Evolutionary conservation across 108 stramenopile species (phyloP), one percentile per base, ranked within the genome.

Genomic region (Aurantiochytrium sp.): DNA sequence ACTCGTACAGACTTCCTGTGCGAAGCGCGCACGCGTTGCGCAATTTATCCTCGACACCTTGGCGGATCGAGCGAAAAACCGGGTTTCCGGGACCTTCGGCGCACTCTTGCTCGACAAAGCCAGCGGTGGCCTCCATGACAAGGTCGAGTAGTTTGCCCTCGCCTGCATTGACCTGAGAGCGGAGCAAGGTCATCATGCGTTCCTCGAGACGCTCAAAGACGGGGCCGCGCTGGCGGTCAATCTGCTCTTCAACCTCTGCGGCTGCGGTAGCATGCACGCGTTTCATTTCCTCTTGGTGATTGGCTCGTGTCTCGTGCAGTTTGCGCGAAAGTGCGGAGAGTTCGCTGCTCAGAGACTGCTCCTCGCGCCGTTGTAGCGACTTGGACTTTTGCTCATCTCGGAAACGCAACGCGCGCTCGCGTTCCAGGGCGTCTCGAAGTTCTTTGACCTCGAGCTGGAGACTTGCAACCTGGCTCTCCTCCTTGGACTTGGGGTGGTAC

Each of bases 321-420:
- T 83, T 83, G 51, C 76, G 76, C 51, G 76, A 83, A 47, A 83
- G 76, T 16, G 49, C 12, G 25, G 76, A 43, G 76, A 83, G 76
- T 45, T 83, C 76, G 19, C 28, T 28, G 76, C 51, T 83, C 51
- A 83, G 49, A 8, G 76, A 83, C 76, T 47, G 23, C 12, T 83
- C 51, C 3, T 83, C 76, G n/a, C 28, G n/a, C 2, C 51, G 49
- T 12, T 83, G 76, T 35, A 53, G 45, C 23, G 51, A 47, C 76
- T 53, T 47, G 0, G 49, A 25, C 51, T 83, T 83, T 53, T 83
- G 76, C 76, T 83, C 76, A 25, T 83, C 76, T 55, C 76, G 76
- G 51, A 83, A 83, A 6, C 76, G 76, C 6, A 21, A 23, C 51
- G 76, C 76, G n/a, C 76, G 45, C 23, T 83, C 76, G n/a, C 45